phyloP scores from a whole-genome alignment of 495 filamentous ascomycete species.

The Aspergillus cristatus region DNA sequence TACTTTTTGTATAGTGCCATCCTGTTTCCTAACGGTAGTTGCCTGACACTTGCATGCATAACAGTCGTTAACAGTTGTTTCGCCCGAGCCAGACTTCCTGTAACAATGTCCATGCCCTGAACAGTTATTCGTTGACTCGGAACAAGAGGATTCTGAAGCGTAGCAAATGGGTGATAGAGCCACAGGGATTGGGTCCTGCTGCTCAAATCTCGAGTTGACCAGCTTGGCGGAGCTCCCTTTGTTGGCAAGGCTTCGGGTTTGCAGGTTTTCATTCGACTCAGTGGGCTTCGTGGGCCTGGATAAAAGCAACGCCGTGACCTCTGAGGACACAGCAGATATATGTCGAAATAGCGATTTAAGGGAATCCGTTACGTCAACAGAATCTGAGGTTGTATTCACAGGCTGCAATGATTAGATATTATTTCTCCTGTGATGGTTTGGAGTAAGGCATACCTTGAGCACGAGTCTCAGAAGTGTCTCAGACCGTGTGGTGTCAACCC shows the following conservation, averaged over 20 bases:
- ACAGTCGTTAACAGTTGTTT: slow-evolving; percentile 42
- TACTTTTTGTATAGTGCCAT: slow-evolving; percentile 39
- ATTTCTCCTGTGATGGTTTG: not conserved
- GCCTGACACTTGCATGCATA: slow-evolving; percentile 65
- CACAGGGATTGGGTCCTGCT: slow-evolving; percentile 8
- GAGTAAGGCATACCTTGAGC: slow-evolving; percentile 17
- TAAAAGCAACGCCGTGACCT: slow-evolving; percentile 18
- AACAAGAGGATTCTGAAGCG: slow-evolving; percentile 49
- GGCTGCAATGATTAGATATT: slow-evolving; percentile 3
- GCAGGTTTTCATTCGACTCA: not conserved
- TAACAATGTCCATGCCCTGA: slow-evolving; percentile 66
- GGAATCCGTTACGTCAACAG: slow-evolving; percentile 3
- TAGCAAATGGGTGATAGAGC: slow-evolving; percentile 48
- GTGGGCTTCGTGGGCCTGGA: slow-evolving; percentile 1
- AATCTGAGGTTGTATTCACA: not conserved
- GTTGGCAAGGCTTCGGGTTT: not conserved
- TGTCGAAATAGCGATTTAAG: slow-evolving; percentile 15
- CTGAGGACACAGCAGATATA: slow-evolving; percentile 10
- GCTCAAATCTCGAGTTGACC: not conserved
- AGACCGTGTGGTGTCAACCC: slow-evolving; percentile 11
- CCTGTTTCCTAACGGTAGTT: slow-evolving; percentile 36
- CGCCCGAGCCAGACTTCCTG: slow-evolving; percentile 42
- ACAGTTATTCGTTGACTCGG: slow-evolving; percentile 56
- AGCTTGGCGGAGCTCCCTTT: not conserved
- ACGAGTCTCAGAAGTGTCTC: slow-evolving; percentile 13